Percentiles rank a stretch among this genome's conserved stretches.
phyloP scores from a whole-genome alignment of 306 rosid species.

The Begonia loranthoides region DNA sequence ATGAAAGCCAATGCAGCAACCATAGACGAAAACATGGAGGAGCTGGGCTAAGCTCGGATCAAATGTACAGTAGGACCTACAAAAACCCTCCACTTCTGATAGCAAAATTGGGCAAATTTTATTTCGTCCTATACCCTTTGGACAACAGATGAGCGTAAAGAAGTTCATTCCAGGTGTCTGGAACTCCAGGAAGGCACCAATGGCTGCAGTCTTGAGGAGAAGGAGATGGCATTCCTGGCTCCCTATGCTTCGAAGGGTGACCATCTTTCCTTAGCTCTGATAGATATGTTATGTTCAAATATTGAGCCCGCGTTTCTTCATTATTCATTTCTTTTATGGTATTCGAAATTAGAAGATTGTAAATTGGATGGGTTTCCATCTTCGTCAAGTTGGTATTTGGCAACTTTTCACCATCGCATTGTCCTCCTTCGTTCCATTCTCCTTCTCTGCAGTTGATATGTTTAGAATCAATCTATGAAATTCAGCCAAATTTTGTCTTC shows the following conservation, averaged over 20 bases:
- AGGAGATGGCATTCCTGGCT: constrained; percentile 51
- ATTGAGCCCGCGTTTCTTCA: constrained; percentile 39
- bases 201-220: constrained; percentile 98
- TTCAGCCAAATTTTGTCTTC: too few relatives aligned
- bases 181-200: constrained; percentile 97
- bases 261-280: constrained; percentile 74
- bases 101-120: constrained; percentile 3
- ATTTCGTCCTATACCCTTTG: constrained; percentile 32
- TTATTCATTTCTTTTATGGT: constrained; percentile 47
- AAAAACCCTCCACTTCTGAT: constrained; percentile 7
- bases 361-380: constrained; percentile 43
- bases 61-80: constrained; percentile 11
- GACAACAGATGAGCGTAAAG: constrained; percentile 57
- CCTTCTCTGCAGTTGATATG: constrained; percentile 28
- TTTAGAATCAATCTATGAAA: too few relatives aligned
- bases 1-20: constrained; percentile 37
- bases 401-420: constrained; percentile 33
- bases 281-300: constrained; percentile 74
- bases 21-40: constrained; percentile 39
- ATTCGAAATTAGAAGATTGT: constrained; percentile 42
- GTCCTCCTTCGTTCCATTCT: constrained; percentile 65
- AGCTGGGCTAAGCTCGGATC: constrained; percentile 27
- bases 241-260: constrained; percentile 85
- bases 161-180: constrained; percentile 91
- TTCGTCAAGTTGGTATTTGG: constrained; percentile 42